A percentile compares a stretch with the other conserved stretches of the same genome.
phyloP scores from a whole-genome alignment of 1,284 basidiomycete species.

The Ceratobasidium sp. region DNA sequence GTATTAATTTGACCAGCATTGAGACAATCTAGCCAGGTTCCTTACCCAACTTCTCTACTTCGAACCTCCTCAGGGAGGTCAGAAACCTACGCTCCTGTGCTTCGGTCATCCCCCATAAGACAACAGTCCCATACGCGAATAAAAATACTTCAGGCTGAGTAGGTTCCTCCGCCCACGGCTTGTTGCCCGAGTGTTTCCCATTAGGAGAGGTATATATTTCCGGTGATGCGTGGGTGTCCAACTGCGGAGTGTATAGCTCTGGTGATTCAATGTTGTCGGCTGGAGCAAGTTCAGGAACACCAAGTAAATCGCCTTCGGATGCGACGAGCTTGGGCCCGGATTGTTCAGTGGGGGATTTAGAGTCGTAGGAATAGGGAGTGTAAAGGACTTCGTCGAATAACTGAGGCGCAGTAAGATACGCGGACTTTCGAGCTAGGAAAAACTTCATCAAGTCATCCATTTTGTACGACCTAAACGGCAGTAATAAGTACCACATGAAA shows the following conservation, averaged over 20 bases:
- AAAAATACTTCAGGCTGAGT: conserved; percentile 84
- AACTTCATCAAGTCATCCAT: conserved; percentile 86
- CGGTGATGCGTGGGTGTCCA: conserved; percentile 26
- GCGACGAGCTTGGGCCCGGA: conserved; percentile 20
- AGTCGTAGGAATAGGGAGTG: conserved; percentile 77
- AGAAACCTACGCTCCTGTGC: conserved; percentile 87
- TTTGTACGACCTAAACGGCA: conserved; percentile 74
- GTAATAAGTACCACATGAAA: background rate
- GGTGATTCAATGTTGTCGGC: conserved; percentile 11
- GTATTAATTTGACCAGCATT: background rate
- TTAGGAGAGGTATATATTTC: conserved; percentile 45
- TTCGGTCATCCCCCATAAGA: conserved; percentile 97
- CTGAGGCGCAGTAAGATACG: conserved; percentile 84
- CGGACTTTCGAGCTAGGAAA: conserved; percentile 76
- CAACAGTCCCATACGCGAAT: conserved; percentile 88
- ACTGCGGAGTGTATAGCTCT: conserved; percentile 29
- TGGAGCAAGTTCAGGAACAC: conserved; percentile 64
- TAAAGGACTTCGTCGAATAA: conserved; percentile 81
- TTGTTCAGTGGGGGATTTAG: conserved; percentile 28
- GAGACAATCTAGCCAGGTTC: background rate
- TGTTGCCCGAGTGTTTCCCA: conserved; percentile 48
- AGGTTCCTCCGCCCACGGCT: conserved; percentile 54
- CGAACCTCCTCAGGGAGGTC: conserved; percentile 87
- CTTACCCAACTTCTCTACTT: conserved; percentile 81
- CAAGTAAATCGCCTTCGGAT: conserved; percentile 67